phyloP scores from a whole-genome alignment of 108 stramenopile species.

The Cyclotella atomus region DNA sequence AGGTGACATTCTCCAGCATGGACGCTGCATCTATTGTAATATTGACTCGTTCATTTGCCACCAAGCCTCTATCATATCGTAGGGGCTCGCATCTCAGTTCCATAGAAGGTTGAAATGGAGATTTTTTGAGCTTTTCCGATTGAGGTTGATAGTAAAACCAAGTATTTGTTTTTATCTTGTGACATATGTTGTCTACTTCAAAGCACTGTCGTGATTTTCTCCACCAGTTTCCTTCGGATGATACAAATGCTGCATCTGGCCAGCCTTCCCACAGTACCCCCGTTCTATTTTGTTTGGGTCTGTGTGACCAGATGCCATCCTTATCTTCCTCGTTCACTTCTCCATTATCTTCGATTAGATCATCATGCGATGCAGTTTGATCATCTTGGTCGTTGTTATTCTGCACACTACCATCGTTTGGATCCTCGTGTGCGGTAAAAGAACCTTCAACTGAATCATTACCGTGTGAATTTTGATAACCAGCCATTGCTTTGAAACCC shows the following conservation, averaged over 20 bases:
- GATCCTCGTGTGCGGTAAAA: background rate
- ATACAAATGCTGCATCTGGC: background rate
- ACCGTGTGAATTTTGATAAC: background rate
- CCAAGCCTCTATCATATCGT: constrained; percentile 37
- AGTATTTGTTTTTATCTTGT: constrained; percentile 7
- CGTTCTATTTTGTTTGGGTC: constrained; percentile 9
- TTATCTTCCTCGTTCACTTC: background rate
- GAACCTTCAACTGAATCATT: background rate
- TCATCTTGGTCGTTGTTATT: background rate
- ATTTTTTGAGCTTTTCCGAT: background rate
- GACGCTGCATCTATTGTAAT: constrained; percentile 32
- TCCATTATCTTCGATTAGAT: background rate
- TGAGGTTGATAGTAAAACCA: constrained; percentile 38
- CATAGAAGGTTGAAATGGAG: constrained; percentile 45
- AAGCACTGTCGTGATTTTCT: constrained; percentile 13
- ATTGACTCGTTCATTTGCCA: constrained; percentile 27
- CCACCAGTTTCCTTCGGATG: constrained; percentile 13
- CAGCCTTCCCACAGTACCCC: constrained; percentile 4
- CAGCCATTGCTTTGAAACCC: background rate
- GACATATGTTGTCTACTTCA: constrained; percentile 37
- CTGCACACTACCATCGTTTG: background rate
- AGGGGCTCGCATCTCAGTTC: constrained; percentile 28
- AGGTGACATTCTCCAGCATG: background rate
- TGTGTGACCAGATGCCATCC: background rate
- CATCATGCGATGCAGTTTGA: background rate